Conservation (phyloP, 148 eudicot genomes). For the Fagopyrum homotropicum region DNA sequence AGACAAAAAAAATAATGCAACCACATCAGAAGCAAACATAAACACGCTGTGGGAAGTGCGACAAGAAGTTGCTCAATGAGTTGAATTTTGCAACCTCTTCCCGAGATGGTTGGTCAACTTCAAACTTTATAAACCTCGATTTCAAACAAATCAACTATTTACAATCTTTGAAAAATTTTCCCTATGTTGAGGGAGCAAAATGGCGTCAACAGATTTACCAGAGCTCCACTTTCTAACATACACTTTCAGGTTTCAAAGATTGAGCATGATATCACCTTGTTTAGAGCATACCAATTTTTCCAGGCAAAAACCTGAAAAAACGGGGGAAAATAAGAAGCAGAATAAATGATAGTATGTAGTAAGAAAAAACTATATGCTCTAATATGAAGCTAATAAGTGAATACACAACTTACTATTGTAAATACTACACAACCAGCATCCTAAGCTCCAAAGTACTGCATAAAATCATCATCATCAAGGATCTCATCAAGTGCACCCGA, state of each 20-base stretch:
- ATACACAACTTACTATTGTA: background rate
- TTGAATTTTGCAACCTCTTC: background rate
- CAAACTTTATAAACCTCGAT: background rate
- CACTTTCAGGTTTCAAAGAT: conserved; percentile 8
- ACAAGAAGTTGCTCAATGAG: background rate
- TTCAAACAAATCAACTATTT: background rate
- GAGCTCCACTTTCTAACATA: background rate
- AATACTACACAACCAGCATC: background rate
- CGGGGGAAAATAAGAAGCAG: background rate
- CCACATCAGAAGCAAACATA: conserved; percentile 5
- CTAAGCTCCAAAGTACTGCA: conserved; percentile 57
- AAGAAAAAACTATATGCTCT: background rate
- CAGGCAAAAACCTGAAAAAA: background rate
- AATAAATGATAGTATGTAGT: background rate
- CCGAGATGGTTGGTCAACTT: conserved; percentile 2
- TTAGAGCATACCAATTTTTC: background rate
- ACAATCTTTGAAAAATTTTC: conserved; percentile 1
- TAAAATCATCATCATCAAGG: conserved; percentile 40
- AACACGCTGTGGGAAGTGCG: background rate
- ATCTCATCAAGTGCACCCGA: conserved; percentile 33
- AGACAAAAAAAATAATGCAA: background rate
- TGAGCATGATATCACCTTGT: conserved; percentile 5
- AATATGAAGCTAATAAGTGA: background rate
- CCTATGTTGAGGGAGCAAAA: background rate
- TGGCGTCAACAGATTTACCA: background rate